Evolutionary conservation across 2,329 filamentous ascomycete genomes (phyloP).

Genomic region (Diaporthe citri): DNA sequence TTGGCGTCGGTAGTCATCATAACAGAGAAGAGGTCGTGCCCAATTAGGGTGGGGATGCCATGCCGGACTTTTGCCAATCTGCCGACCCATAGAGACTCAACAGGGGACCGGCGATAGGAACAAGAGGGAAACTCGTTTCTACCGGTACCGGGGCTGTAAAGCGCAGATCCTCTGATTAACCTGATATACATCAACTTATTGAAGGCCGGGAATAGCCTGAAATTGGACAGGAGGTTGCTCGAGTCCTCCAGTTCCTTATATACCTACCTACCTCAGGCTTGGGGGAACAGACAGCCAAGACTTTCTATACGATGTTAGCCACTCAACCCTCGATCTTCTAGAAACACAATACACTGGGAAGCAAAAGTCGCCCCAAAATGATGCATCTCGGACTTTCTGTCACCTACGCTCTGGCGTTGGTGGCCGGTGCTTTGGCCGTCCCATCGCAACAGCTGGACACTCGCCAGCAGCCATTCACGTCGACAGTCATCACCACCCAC

Average conservation of each 20-base stretch:
- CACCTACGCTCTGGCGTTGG: conserved; percentile 48
- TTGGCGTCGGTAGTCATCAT: conserved; percentile 5
- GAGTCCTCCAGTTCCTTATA: neutral
- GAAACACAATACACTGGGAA: conserved; percentile 38
- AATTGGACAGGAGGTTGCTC: neutral
- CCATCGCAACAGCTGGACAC: conserved; percentile 47
- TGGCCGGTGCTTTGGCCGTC: conserved; percentile 46
- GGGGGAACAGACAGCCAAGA: conserved; percentile 4
- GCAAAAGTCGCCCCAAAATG: conserved; percentile 44
- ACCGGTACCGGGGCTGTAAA: neutral
- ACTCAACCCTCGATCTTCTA: neutral
- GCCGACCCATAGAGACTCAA: neutral
- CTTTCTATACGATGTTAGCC: neutral
- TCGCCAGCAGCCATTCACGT: conserved; percentile 47
- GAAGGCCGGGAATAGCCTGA: conserved; percentile 14
- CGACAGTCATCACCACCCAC: conserved; percentile 43
- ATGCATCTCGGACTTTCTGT: conserved; percentile 48
- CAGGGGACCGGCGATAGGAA: neutral
- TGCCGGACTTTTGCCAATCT: conserved; percentile 17
- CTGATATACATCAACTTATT: neutral
- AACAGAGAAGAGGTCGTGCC: neutral
- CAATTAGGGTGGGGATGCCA: neutral
- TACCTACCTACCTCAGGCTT: conserved; percentile 9
- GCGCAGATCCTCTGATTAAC: conserved; percentile 9
- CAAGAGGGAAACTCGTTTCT: neutral